Evolutionary conservation across 2,329 filamentous ascomycete species (phyloP).

Genomic region (Trichoderma hamatum): DNA sequence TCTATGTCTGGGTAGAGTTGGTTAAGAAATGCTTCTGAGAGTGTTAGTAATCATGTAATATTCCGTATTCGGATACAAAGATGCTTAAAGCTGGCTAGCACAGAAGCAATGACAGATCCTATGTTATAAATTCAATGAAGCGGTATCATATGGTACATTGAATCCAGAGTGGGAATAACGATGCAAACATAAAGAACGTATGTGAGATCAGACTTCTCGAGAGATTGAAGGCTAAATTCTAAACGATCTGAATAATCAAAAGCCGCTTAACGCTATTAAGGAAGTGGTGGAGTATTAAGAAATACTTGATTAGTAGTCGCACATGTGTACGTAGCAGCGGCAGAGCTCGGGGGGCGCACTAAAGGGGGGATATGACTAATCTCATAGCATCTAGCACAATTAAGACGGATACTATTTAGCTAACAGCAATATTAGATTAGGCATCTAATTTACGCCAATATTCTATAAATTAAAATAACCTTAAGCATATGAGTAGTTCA

Average conservation of each 20-base stretch:
- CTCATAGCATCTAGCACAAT: background rate
- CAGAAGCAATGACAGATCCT: background rate
- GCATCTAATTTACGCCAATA: too few species aligned
- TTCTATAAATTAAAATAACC: too few species aligned
- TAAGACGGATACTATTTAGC: background rate
- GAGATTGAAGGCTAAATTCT: background rate
- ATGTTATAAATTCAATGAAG: background rate
- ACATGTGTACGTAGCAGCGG: background rate
- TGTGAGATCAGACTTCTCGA: background rate
- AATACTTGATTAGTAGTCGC: background rate
- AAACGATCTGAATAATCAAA: background rate
- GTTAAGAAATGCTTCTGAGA: background rate
- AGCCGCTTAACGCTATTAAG: constrained; percentile 8
- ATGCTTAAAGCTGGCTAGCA: background rate
- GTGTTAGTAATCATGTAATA: background rate
- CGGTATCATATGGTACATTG: background rate
- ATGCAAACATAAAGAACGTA: background rate
- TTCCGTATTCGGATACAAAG: background rate
- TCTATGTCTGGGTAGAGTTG: background rate
- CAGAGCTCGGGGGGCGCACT: too few species aligned
- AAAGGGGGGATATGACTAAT: background rate
- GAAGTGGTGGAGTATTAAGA: background rate
- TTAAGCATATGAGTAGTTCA: too few species aligned
- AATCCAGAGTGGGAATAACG: background rate
- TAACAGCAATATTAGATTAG: too few species aligned